phyloP scores from a whole-genome alignment of 148 eudicot species.

The Fagopyrum esculentum region DNA sequence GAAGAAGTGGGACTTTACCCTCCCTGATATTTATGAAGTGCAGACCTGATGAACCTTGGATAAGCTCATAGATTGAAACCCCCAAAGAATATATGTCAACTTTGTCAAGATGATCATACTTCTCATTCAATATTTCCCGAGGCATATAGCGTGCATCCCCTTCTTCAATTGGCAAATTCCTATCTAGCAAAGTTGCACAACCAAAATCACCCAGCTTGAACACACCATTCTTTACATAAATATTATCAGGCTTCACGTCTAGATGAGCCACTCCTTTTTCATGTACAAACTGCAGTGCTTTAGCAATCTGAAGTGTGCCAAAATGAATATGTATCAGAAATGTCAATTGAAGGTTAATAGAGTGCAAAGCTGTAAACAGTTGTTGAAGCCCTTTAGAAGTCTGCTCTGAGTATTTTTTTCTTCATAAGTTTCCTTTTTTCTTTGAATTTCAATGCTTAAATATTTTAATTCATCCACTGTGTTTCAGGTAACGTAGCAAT shows the following conservation, averaged over 20 bases:
- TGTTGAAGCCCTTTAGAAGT: background rate
- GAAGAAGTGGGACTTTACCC: slow-evolving; percentile 83
- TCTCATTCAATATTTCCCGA: slow-evolving; percentile 83
- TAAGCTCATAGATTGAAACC: slow-evolving; percentile 65
- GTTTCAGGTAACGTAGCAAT: background rate
- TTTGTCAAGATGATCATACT: slow-evolving; percentile 80
- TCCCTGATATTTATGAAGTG: slow-evolving; percentile 45
- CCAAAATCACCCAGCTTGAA: slow-evolving; percentile 99
- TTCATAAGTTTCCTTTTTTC: background rate
- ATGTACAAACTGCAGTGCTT: slow-evolving; percentile 77
- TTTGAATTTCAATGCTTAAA: background rate
- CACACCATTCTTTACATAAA: slow-evolving; percentile 63
- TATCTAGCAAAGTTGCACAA: slow-evolving; percentile 76
- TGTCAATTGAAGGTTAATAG: background rate
- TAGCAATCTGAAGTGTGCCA: slow-evolving; percentile 50
- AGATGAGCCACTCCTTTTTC: slow-evolving; percentile 79
- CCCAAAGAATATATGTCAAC: slow-evolving; percentile 92
- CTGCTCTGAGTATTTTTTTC: background rate
- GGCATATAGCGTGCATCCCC: slow-evolving; percentile 98
- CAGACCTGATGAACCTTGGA: slow-evolving; percentile 56
- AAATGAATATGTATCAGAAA: background rate
- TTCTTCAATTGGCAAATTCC: slow-evolving; percentile 82
- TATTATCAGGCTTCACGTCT: slow-evolving; percentile 93
- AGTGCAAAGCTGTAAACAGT: background rate
- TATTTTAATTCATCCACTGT: background rate